Evolutionary conservation across 2,329 filamentous ascomycete genomes (phyloP).

Genomic region (Rhytidhysteron rufulum): DNA sequence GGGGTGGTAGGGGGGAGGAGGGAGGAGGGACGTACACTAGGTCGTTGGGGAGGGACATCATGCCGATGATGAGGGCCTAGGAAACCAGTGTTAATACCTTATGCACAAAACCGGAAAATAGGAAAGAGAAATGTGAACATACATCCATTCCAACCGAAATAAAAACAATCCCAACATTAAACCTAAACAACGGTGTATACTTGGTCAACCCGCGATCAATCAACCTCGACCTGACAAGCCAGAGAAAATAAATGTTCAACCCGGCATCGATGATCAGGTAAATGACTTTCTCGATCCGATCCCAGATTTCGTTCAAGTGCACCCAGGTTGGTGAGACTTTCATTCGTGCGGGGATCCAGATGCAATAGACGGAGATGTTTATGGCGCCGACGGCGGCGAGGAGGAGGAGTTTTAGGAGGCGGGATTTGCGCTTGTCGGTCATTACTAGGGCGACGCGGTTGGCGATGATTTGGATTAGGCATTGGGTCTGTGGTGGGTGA

Average conservation of each 20-base stretch:
- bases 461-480: conserved; percentile 49
- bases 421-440: conserved; percentile 28
- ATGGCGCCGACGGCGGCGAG: conserved; percentile 40
- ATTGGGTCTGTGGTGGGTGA: conserved; percentile 31
- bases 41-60: conserved; percentile 22
- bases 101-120: background rate
- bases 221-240: conserved; percentile 24
- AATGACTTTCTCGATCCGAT: conserved; percentile 47
- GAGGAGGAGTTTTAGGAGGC: conserved; percentile 39
- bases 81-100: background rate
- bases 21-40: conserved; percentile 18
- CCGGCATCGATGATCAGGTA: conserved; percentile 45
- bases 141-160: conserved; percentile 34
- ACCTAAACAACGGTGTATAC: conserved; percentile 27
- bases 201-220: conserved; percentile 30
- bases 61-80: conserved; percentile 19
- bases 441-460: conserved; percentile 47
- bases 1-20: conserved; percentile 3
- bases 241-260: conserved; percentile 49
- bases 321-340: conserved; percentile 38
- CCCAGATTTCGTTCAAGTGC: conserved; percentile 46
- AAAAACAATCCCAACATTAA: conserved; percentile 29
- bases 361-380: conserved; percentile 48
- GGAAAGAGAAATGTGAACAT: background rate
- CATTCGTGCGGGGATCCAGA: conserved; percentile 49